These are phyloP conservation scores for Castanea mollissima DNA, from an alignment of 306 rosid genomes.

Conservation along the genomic window DNA sequence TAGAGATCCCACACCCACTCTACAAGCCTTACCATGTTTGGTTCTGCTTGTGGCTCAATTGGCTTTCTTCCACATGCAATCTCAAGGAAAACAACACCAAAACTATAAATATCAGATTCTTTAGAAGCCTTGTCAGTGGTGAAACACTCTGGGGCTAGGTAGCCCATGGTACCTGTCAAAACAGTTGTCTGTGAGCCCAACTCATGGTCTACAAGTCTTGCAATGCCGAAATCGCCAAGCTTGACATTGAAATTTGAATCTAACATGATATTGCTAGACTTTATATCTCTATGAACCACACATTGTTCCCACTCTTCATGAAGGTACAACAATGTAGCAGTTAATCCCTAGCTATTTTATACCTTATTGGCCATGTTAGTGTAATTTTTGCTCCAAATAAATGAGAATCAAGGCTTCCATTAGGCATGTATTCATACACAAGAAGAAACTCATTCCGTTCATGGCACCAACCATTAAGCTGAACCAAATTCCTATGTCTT, in stretches of 20 bases:
- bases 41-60: constrained; percentile 19
- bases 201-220: constrained; percentile 34
- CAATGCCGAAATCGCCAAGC: constrained; percentile 41
- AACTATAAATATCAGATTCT: constrained; percentile 19
- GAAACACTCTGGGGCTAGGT: no score
- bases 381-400: constrained; percentile 15
- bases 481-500: constrained; percentile 16
- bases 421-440: no score
- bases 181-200: constrained; percentile 35
- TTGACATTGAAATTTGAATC: constrained; percentile 27
- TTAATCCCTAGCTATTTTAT: constrained; percentile 22
- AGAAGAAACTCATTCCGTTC: no score
- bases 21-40: neutral
- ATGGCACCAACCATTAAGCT: no score
- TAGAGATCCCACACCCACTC: no score
- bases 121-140: no score
- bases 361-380: constrained; percentile 23
- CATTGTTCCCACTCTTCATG: constrained; percentile 44
- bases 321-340: constrained; percentile 24
- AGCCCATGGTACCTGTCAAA: constrained; percentile 10
- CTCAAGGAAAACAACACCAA: constrained; percentile 38
- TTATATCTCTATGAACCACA: constrained; percentile 42
- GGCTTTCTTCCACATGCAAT: constrained; percentile 36
- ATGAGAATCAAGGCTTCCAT: no score
- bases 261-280: constrained; percentile 25